Percentiles rank a stretch among this genome's conserved stretches.
Conservation (phyloP, 805 yeast species). For the Saccharomycopsis guyanensis region DNA sequence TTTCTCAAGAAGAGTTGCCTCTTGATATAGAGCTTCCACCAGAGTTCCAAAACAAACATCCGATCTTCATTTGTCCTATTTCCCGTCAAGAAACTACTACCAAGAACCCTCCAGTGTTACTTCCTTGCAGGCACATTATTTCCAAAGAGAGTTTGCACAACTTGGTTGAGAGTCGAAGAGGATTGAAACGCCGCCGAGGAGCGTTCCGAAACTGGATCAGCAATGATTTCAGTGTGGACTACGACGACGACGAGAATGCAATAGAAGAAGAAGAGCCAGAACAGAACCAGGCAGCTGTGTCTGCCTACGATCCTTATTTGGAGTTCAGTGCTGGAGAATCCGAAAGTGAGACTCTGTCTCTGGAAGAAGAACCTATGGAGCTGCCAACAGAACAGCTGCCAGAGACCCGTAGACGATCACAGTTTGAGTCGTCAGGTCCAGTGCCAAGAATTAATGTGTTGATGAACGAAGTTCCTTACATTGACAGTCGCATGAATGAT, state of each 20-base stretch:
- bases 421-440: neutral
- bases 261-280: constrained; percentile 3
- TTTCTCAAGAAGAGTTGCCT: constrained; percentile 44
- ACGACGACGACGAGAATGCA: constrained; percentile 3
- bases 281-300: neutral
- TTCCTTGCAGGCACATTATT: constrained; percentile 60
- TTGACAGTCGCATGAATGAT: neutral
- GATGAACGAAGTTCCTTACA: neutral
- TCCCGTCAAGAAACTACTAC: constrained; percentile 57
- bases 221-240: constrained; percentile 3
- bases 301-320: neutral
- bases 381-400: neutral
- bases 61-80: constrained; percentile 66
- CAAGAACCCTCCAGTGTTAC: constrained; percentile 52
- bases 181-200: constrained; percentile 7
- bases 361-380: neutral
- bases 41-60: constrained; percentile 44
- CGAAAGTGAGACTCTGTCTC: neutral
- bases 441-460: neutral
- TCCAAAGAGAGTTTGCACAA: constrained; percentile 46
- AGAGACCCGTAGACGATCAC: neutral
- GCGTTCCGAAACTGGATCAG: constrained; percentile 5
- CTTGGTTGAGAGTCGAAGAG: constrained; percentile 29
- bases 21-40: constrained; percentile 52
- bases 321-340: neutral